A percentile compares a stretch with the other conserved stretches of the same genome.
These are phyloP conservation scores for Tricladium varicosporioides DNA, from an alignment of 2,329 filamentous ascomycete species.

Conservation along the genomic window DNA sequence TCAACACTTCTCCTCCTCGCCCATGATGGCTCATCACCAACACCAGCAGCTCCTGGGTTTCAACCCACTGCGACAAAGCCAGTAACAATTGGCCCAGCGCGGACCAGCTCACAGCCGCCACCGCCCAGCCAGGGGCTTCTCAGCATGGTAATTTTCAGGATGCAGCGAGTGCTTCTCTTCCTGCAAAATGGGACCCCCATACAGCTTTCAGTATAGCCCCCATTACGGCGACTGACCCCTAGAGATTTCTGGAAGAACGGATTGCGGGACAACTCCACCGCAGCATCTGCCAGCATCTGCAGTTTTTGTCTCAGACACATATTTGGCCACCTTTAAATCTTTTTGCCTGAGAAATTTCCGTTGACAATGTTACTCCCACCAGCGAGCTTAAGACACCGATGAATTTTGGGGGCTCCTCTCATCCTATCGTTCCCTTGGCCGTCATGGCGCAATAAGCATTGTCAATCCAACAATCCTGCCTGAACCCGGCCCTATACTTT, in stretches of 20 bases:
- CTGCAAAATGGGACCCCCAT: background rate
- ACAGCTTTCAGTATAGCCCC: background rate
- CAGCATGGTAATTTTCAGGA: background rate
- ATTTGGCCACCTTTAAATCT: background rate
- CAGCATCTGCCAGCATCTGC: background rate
- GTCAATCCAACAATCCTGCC: constrained; percentile 9
- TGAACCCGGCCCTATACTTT: constrained; percentile 5
- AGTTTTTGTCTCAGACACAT: background rate
- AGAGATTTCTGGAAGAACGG: background rate
- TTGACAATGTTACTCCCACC: constrained; percentile 5
- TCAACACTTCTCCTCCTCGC: background rate
- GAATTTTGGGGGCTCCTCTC: constrained; percentile 3
- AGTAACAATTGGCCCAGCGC: background rate
- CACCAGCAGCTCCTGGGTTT: background rate
- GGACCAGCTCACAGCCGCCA: background rate
- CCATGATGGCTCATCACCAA: background rate
- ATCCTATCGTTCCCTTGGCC: constrained; percentile 11
- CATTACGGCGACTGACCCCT: background rate
- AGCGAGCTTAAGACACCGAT: background rate
- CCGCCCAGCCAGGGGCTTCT: background rate
- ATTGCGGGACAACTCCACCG: background rate
- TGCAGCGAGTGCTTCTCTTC: background rate
- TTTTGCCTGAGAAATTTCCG: background rate
- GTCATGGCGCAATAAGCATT: constrained; percentile 22
- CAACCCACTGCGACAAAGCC: background rate